Percentiles rank a stretch among this genome's conserved stretches.
phyloP scores from a whole-genome alignment of 768 basidiomycete species.

The Phaeotremella skinneri region DNA sequence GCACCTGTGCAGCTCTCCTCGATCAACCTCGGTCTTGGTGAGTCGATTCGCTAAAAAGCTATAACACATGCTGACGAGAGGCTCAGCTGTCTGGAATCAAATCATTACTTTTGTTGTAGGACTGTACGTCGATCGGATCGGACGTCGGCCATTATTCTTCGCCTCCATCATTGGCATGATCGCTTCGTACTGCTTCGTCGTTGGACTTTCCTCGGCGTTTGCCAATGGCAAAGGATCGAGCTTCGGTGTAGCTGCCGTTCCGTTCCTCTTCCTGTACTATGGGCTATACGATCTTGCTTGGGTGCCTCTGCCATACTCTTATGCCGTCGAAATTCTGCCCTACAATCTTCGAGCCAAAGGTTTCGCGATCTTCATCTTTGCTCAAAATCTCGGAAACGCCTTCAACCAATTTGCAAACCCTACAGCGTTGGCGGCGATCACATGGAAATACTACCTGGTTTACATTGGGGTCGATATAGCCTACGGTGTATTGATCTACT shows the following conservation, averaged over 20 bases:
- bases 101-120: constrained; percentile 24
- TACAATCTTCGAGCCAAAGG: constrained; percentile 38
- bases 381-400: background rate
- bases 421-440: constrained; percentile 35
- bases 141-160: constrained; percentile 40
- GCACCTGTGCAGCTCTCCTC: constrained; percentile 18
- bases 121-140: constrained; percentile 42
- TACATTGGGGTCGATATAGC: constrained; percentile 20
- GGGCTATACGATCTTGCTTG: constrained; percentile 40
- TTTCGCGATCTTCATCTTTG: constrained; percentile 30
- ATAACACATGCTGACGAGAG: too few relatives aligned
- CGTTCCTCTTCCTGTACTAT: constrained; percentile 48
- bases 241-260: constrained; percentile 37
- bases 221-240: constrained; percentile 25
- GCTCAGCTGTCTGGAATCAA: constrained; percentile 25
- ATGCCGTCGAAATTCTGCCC: constrained; percentile 35
- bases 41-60: too few relatives aligned
- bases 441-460: constrained; percentile 40
- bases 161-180: constrained; percentile 38
- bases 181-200: constrained; percentile 25
- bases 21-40: constrained; percentile 3
- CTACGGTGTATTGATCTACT: constrained; percentile 20
- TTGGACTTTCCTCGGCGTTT: constrained; percentile 33
- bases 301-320: constrained; percentile 22
- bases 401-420: constrained; percentile 42